phyloP scores from a whole-genome alignment of 768 basidiomycete species.

The Pulveroboletus sp. region DNA sequence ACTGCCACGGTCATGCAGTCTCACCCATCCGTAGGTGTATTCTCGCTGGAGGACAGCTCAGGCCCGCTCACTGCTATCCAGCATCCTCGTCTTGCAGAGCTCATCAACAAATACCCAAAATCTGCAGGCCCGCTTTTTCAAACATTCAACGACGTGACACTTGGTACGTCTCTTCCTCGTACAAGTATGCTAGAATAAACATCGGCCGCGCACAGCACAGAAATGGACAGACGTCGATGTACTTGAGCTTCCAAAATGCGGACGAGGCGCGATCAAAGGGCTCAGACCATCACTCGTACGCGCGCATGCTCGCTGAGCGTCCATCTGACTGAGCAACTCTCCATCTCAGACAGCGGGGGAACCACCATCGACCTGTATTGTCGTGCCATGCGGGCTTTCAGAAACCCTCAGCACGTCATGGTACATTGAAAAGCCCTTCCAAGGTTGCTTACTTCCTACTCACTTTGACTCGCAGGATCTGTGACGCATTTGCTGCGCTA shows the following conservation, averaged over 20 bases:
- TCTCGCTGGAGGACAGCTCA: not conserved
- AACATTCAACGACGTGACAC: conserved; percentile 70
- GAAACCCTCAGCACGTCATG: conserved; percentile 65
- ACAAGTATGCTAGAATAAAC: not conserved
- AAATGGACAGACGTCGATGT: conserved; percentile 67
- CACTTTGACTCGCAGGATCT: conserved; percentile 44
- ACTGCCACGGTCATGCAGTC: conserved; percentile 16
- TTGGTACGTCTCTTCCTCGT: conserved; percentile 41
- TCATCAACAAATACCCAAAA: conserved; percentile 60
- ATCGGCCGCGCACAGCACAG: conserved; percentile 66
- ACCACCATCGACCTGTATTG: conserved; percentile 32
- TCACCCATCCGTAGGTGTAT: conserved; percentile 23
- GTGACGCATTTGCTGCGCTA: conserved; percentile 53
- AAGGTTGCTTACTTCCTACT: not conserved
- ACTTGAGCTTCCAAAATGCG: conserved; percentile 54
- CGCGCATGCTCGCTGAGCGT: not conserved
- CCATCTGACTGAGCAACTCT: not conserved
- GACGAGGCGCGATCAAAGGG: conserved; percentile 59
- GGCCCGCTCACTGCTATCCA: conserved; percentile 21
- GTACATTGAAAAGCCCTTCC: too few species aligned
- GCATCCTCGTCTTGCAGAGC: conserved; percentile 46
- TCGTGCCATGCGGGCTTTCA: conserved; percentile 67
- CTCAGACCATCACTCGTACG: conserved; percentile 51
- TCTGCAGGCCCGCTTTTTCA: conserved; percentile 67
- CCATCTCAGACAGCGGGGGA: conserved; percentile 41